Evolutionary conservation across 306 rosid species (phyloP), one percentile per base, ranked within the genome.

Genomic region (Sphenostylis stenocarpa): DNA sequence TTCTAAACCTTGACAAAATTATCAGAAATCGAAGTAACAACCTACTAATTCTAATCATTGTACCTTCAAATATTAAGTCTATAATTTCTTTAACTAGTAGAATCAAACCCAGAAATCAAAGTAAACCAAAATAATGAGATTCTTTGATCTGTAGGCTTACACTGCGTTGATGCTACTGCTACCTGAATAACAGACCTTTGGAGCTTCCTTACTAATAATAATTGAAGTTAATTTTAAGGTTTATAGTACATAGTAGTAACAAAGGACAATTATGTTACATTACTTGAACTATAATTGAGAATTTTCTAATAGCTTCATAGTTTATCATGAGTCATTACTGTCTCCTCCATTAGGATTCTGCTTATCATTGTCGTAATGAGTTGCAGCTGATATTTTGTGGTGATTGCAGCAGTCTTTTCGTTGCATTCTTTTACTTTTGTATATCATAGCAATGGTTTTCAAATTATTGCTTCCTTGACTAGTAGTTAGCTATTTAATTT

Each of bases 401-500:
- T 71, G 24, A 33, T 23, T 33, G 16, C 36, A 28, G 57, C 60
- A 19, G 61, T 55, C 29, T 66, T 47, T 47, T 72, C 56, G 15
- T 78, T 39, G 64, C 69, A 13, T 62, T 62, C 60, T 55, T 43
- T 78, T 56, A 49, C 72, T 58, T 31, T 31, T 29, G 43, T 29
- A 29, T 16, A 60, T 60, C 67, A 3, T 60, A 16, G 23, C 67
- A 60, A 15, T 60, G 21, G 13, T 60, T 15, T 12, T 29, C 67
- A 29, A 60, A 20, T 69, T 19, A 31, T 58, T 26, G 55, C 76
- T 77, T 51, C 21, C 33, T 34, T 69, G 67, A 26, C 52, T 76
- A 57, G 39, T 29, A 58, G 68, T 56, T 67, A 53, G 70, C 75
- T 24, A 53, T 63, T 56, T 70, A 60, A 73, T 72, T 78, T 81